phyloP scores from a whole-genome alignment of 2,329 filamentous ascomycete genomes.

The Diaporthe capsici region DNA sequence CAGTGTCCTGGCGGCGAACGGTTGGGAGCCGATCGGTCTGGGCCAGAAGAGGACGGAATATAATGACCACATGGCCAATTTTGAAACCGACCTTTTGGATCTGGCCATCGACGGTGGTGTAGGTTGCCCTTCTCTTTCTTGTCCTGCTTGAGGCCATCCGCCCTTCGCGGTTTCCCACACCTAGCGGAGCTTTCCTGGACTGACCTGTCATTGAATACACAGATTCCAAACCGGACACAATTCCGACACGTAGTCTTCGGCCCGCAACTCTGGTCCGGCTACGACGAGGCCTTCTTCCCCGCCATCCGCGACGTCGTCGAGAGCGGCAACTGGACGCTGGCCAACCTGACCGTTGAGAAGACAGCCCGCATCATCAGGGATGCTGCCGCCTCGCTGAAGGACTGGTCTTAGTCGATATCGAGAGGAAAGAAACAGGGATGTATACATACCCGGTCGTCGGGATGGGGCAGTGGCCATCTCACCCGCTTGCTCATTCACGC shows the following conservation, averaged over 20 bases:
- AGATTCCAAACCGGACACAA: slow-evolving; percentile 89
- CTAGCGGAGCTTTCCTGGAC: neutral
- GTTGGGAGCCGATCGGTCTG: slow-evolving; percentile 81
- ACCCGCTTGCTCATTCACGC: neutral
- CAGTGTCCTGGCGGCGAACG: slow-evolving; percentile 77
- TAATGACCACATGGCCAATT: slow-evolving; percentile 83
- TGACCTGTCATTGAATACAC: slow-evolving; percentile 34
- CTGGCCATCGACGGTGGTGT: slow-evolving; percentile 79
- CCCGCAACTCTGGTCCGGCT: slow-evolving; percentile 81
- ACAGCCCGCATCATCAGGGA: slow-evolving; percentile 76
- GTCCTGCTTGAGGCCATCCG: neutral
- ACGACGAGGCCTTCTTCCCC: slow-evolving; percentile 80
- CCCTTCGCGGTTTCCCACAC: neutral
- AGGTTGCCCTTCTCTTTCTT: slow-evolving; percentile 59
- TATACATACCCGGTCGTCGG: neutral
- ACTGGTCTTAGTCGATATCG: slow-evolving; percentile 27
- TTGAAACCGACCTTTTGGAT: slow-evolving; percentile 89
- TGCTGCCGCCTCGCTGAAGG: slow-evolving; percentile 60
- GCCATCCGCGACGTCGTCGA: slow-evolving; percentile 87
- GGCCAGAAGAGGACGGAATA: slow-evolving; percentile 79
- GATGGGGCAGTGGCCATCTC: neutral
- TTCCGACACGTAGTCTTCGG: slow-evolving; percentile 95
- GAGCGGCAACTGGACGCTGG: slow-evolving; percentile 77
- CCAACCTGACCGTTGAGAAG: slow-evolving; percentile 78
- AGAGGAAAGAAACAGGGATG: neutral